phyloP scores from a whole-genome alignment of 73 alveolate species.

The Durusdinium trenchii region DNA sequence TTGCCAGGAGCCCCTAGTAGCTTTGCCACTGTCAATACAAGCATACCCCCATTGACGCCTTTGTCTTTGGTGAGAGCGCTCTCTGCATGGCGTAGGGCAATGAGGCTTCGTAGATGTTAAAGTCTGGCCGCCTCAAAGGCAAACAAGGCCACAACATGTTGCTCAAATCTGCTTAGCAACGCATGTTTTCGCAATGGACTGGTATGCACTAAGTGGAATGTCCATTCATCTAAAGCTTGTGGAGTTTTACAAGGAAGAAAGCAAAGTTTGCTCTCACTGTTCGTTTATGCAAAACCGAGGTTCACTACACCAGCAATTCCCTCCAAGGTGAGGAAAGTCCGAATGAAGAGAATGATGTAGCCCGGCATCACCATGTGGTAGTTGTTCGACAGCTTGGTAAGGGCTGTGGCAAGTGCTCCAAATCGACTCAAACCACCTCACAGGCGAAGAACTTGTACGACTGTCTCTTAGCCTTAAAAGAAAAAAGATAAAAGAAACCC shows the following conservation, averaged over 20 bases:
- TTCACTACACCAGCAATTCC: conserved; percentile 79
- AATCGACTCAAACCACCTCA: conserved; percentile 82
- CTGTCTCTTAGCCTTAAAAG: too few species aligned
- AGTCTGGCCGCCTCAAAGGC: conserved; percentile 54
- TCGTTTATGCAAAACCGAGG: not conserved
- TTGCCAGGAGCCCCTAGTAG: too few species aligned
- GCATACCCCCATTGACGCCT: not conserved
- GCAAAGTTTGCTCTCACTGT: not conserved
- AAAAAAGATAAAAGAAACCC: too few species aligned
- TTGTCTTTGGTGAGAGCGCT: conserved; percentile 62
- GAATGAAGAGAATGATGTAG: conserved; percentile 81
- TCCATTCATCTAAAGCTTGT: not conserved
- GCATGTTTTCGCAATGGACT: not conserved
- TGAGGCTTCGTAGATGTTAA: conserved; percentile 82
- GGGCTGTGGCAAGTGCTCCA: conserved; percentile 70
- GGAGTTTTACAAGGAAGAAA: too few species aligned
- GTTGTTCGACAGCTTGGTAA: conserved; percentile 47
- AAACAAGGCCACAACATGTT: not conserved
- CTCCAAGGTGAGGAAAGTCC: conserved; percentile 80
- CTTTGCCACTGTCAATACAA: not conserved
- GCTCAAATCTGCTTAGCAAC: not conserved
- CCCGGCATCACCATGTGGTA: conserved; percentile 80
- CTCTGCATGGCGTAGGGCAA: conserved; percentile 75
- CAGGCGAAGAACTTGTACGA: too few species aligned
- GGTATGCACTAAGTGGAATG: not conserved